Conservation (phyloP, 495 filamentous ascomycete genomes). For the Talaromyces stipitatus region DNA sequence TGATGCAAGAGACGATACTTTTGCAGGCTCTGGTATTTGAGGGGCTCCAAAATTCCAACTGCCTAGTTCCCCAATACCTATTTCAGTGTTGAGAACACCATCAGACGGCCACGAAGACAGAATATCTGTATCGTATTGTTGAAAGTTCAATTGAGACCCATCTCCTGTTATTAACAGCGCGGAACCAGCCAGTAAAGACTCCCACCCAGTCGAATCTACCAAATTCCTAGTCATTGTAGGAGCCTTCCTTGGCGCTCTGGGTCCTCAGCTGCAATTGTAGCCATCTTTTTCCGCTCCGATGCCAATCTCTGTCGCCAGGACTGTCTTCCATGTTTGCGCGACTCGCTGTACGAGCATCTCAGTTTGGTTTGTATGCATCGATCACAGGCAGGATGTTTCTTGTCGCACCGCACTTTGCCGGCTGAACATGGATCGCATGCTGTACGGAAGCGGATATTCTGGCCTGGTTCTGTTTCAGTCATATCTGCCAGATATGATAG, state of each 20-base stretch:
- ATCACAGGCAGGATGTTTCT: not conserved
- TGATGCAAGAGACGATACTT: not conserved
- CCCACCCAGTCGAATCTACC: not conserved
- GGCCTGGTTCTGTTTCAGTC: not conserved
- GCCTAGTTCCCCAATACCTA: not conserved
- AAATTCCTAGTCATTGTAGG: not conserved
- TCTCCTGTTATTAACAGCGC: not conserved
- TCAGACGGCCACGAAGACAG: not conserved
- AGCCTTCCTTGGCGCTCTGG: not conserved
- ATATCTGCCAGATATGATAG: not conserved
- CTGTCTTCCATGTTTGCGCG: constrained; percentile 1
- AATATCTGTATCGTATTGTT: not conserved
- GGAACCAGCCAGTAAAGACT: not conserved
- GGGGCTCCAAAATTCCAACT: not conserved
- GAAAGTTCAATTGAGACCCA: not conserved
- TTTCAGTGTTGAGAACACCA: not conserved
- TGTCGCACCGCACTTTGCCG: constrained; percentile 3
- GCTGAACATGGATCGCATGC: constrained; percentile 1
- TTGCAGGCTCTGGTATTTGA: too few species aligned
- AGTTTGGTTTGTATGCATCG: not conserved
- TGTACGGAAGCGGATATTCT: not conserved
- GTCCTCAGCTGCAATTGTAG: not conserved
- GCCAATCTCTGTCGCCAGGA: not conserved
- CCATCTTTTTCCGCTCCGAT: not conserved
- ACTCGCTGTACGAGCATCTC: not conserved